These are phyloP conservation scores for Rosa persica DNA, from an alignment of 306 rosid species.

Conservation along the genomic window DNA sequence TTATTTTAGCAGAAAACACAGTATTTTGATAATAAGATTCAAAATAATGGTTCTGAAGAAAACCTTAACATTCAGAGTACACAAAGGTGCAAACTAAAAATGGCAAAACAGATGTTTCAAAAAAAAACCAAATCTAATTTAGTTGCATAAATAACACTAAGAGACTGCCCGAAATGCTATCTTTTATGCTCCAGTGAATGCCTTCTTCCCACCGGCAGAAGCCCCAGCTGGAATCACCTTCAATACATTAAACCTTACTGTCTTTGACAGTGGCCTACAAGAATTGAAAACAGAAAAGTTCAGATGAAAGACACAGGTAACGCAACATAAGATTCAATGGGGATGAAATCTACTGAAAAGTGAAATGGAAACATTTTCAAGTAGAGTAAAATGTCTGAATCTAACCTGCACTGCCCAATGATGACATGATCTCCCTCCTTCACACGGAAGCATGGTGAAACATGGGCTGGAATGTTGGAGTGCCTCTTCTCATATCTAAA, in stretches of 20 bases:
- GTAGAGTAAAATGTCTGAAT: not conserved
- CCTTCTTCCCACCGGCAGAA: conserved; percentile 58
- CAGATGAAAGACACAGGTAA: not conserved
- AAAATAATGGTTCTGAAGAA: not conserved
- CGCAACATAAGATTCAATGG: not conserved
- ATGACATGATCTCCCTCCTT: conserved; percentile 69
- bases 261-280: conserved; percentile 64
- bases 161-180: not conserved
- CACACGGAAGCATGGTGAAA: conserved; percentile 72
- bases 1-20: not conserved
- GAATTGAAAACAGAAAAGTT: not conserved
- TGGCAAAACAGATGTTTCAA: conserved; percentile 17
- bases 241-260: conserved; percentile 65
- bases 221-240: conserved; percentile 69
- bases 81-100: not conserved
- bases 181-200: conserved; percentile 59
- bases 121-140: conserved; percentile 31
- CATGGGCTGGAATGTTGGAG: conserved; percentile 66
- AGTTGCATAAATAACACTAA: conserved; percentile 25
- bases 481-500: conserved; percentile 67
- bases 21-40: conserved; percentile 7
- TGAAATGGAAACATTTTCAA: not conserved
- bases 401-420: conserved; percentile 75
- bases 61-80: not conserved
- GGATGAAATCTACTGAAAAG: not conserved